Base-by-base conservation (phyloP, 306 rosid species). In the Sphenostylis stenocarpa region DNA sequence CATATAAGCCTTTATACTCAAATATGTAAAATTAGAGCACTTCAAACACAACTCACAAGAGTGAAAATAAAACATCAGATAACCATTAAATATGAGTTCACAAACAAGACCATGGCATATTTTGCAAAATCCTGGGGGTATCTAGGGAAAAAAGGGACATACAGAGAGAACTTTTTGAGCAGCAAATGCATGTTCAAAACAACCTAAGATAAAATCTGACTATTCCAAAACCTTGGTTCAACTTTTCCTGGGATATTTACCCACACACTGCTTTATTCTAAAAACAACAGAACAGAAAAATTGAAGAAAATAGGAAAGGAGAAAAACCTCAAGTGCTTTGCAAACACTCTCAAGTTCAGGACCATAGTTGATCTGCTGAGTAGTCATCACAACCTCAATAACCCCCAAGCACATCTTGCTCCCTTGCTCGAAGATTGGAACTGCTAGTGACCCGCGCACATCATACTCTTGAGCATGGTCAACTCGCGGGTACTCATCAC, bases 241-340 rank as follows among this genome's bases (percentile, higher is more conserved):
- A 77, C 64, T 51, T 45, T 19, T 57, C 20, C 58, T 24, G 26
- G 45, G 67, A 47, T 38, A 53, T 39, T 39, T 36, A 26, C 17
- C 12, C 67, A 19, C 56, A 38, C 15, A 33, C 63, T 71, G 36
- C 0, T 24, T 26, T 56, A 69, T 5, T 45, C 21, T 17, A 36
- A 10, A 77, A 56, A 28, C 11, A 68, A 41, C 33, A 61, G 57
- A 72, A 34, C 2, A 77, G 21, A 82, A 79, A 64, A 77, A 64
- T 38, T 39, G 19, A 76, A 43, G 60, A 58, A 45, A 77, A 67
- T n/a, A 72, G 48, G 70, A 5, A 58, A 39, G 60, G 75, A 70
- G 82, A 70, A 85, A 48, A 70, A 95, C 98, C 99, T 95, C 91
- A n/a, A 95, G 97, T 20, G 97, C 99, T 83, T 86, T 85, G 90